phyloP scores from a whole-genome alignment of 78 protist species.

The Emiliania huxleyi region DNA sequence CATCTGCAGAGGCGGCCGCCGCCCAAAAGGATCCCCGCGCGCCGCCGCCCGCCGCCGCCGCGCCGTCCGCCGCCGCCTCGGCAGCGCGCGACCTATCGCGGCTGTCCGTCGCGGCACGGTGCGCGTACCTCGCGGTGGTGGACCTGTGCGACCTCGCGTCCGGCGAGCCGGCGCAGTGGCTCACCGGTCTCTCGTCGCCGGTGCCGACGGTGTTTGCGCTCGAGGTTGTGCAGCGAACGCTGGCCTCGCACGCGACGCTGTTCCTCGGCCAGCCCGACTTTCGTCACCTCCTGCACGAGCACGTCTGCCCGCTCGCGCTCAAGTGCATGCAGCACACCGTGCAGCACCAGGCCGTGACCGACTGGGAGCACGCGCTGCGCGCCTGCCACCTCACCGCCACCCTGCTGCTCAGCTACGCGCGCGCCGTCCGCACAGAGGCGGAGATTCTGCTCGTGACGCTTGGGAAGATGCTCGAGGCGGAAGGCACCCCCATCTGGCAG shows the following conservation, averaged over 20 bases:
- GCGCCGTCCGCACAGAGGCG: background rate
- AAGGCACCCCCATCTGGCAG: background rate
- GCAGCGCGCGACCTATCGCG: background rate
- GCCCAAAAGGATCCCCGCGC: background rate
- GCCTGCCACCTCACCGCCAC: background rate
- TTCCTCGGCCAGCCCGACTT: background rate
- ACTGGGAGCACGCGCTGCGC: background rate
- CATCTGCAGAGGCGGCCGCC: background rate
- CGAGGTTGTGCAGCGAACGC: background rate
- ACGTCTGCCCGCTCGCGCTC: background rate
- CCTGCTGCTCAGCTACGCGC: background rate
- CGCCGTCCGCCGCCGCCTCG: background rate
- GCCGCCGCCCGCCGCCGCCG: background rate
- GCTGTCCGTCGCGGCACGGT: background rate
- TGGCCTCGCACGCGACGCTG: background rate
- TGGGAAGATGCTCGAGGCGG: background rate
- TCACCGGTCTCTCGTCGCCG: background rate
- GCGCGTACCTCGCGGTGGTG: constrained; percentile 1
- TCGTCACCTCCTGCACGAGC: background rate
- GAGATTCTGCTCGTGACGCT: constrained; percentile 2
- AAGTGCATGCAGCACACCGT: background rate
- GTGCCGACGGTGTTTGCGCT: background rate
- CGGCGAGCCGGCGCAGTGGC: background rate
- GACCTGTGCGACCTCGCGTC: background rate
- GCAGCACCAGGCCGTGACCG: background rate